Base-by-base conservation (phyloP, 1,284 basidiomycete species). In the Papiliotrema laurentii region DNA sequence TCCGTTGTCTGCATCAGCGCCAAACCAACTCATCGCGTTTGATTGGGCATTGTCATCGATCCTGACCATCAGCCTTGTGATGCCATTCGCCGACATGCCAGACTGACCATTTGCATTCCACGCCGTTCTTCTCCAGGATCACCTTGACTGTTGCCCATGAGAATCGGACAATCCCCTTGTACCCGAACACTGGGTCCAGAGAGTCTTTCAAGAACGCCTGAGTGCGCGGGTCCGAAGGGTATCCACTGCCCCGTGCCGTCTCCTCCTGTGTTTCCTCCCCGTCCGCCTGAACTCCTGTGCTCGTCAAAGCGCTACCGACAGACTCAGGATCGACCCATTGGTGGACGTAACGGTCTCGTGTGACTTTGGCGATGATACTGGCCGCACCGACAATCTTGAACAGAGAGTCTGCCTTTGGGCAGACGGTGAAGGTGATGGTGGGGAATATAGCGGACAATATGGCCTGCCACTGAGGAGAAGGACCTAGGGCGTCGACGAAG, bases 361-460 rank as follows among this genome's bases (percentile, higher is more conserved):
- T 98, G 30, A 75, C 92, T 73, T 98, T 98, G 4, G 94, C 94
- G 4, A 92, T 89, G 27, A 98, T 90, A 69, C 88, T 92, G 2
- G 94, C 96, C 5, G 94, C 94, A 19, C 91, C 88, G 49, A 98
- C 96, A 55, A 98, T 92, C 62, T 93, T 96, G 79, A 85, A 98
- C 58, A 91, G 84, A 18, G 86, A 86, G 70, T 98, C 94, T 14
- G 94, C 94, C 75, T 98, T 97, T 25, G 83, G 83, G 18, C 86
- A 83, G 13, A 98, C 94, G 0, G 88, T 92, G 70, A 97, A 93
- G 36, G 79, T 76, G 56, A 94, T 86, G 2, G 82, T 83, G 0
- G 89, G 87, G 69, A 96, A 97, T 38, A 84, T 68, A 9, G 79
- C 78, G 9, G 86, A 84, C 4, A 97, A 80, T 59, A 86, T 85